Percentiles rank a stretch among this genome's conserved stretches.
phyloP scores from a whole-genome alignment of 148 eudicot species.

The Rhododendron kiyosumense region DNA sequence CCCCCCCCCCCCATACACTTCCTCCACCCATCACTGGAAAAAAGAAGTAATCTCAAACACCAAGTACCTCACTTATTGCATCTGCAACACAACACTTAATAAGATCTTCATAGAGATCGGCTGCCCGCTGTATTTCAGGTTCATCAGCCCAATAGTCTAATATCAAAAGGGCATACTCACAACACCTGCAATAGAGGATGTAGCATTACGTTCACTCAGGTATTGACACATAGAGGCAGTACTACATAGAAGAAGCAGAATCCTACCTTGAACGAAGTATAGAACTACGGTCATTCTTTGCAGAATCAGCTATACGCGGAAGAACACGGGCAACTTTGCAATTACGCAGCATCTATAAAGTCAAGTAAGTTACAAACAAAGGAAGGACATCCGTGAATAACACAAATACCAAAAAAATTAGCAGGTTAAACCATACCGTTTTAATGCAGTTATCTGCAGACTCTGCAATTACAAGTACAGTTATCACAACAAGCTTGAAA shows the following conservation, averaged over 20 bases:
- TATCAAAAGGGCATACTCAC: constrained; percentile 92
- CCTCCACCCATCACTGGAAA: background rate
- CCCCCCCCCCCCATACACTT: background rate
- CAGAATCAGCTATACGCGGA: constrained; percentile 85
- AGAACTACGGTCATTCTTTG: constrained; percentile 87
- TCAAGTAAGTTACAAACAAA: constrained; percentile 13
- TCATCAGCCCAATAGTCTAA: constrained; percentile 98
- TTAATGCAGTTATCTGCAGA: constrained; percentile 99
- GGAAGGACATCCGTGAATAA: constrained; percentile 4
- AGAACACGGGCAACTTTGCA: constrained; percentile 94
- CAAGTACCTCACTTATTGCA: constrained; percentile 93
- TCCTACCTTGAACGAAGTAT: constrained; percentile 85
- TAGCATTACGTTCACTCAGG: background rate
- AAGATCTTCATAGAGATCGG: constrained; percentile 93
- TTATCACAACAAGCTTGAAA: constrained; percentile 99
- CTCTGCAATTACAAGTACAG: constrained; percentile 96
- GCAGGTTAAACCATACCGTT: constrained; percentile 52
- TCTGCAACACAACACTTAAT: constrained; percentile 90
- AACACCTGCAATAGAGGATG: constrained; percentile 53
- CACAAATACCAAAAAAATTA: background rate
- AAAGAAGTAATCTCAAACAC: background rate
- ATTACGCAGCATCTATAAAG: constrained; percentile 85
- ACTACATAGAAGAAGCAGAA: background rate
- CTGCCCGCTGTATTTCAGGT: constrained; percentile 93
- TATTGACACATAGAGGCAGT: background rate